phyloP scores from a whole-genome alignment of 768 basidiomycete species.

The Agaricus sinodeliciosus region DNA sequence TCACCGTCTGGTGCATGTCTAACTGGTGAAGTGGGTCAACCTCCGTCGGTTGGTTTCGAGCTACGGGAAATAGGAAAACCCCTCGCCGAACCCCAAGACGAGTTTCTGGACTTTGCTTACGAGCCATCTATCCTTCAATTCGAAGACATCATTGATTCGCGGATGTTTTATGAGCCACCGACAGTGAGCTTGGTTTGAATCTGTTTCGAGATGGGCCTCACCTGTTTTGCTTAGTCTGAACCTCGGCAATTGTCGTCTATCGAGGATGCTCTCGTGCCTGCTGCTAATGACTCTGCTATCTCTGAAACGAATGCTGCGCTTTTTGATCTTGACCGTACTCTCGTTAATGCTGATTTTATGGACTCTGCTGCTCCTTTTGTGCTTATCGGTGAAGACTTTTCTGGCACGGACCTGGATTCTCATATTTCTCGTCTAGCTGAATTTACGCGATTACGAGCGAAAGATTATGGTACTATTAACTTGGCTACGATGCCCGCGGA shows the following conservation, averaged over 20 bases:
- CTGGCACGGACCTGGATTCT: conserved; percentile 18
- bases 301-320: background rate
- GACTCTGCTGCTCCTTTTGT: background rate
- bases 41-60: too few relatives aligned
- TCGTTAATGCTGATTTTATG: background rate
- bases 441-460: conserved; percentile 36
- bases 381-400: background rate
- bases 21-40: background rate
- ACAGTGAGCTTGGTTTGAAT: background rate
- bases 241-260: background rate
- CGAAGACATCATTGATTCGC: background rate
- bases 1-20: background rate
- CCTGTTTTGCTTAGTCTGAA: background rate
- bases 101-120: background rate
- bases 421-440: conserved; percentile 27
- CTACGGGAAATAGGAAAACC: background rate
- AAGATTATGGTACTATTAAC: conserved; percentile 19
- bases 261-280: background rate
- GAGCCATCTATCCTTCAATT: conserved; percentile 5
- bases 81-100: background rate
- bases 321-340: background rate
- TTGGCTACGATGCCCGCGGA: conserved; percentile 4
- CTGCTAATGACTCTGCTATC: background rate
- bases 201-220: background rate
- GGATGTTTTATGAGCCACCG: background rate